Evolutionary conservation across 129 eudicot genomes (phyloP).

Genomic region (Arctium lappa): DNA sequence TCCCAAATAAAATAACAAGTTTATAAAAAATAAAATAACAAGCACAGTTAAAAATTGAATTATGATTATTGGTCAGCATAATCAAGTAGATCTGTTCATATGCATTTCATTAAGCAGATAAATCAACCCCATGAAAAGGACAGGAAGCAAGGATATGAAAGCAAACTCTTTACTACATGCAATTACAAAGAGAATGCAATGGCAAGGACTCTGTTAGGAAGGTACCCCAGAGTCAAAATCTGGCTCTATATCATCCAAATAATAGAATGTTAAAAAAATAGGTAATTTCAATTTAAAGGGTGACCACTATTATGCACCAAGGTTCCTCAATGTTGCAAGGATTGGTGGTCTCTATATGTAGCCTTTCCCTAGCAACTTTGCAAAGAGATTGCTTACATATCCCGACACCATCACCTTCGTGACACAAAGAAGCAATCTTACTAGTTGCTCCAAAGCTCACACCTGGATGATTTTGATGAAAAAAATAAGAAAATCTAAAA

Average conservation of each 20-base stretch:
- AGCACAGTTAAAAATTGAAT: not conserved
- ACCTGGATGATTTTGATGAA: not conserved
- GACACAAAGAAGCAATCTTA: not conserved
- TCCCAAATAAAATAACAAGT: not conserved
- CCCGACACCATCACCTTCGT: not conserved
- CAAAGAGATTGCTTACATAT: not conserved
- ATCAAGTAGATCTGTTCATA: not conserved
- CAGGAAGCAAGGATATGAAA: not conserved
- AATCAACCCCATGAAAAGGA: not conserved
- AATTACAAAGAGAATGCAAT: not conserved
- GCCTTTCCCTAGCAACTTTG: not conserved
- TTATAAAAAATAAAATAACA: not conserved
- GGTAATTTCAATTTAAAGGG: not conserved
- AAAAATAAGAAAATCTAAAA: not conserved
- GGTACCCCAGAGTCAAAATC: not conserved
- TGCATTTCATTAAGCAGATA: not conserved
- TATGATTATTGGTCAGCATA: not conserved
- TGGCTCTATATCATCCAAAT: not conserved
- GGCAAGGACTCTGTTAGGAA: not conserved
- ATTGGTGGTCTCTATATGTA: not conserved
- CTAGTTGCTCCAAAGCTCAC: not conserved
- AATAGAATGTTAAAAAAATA: not conserved
- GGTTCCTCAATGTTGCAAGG: not conserved
- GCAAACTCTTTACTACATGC: not conserved
- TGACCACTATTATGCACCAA: not conserved